Percentiles rank a stretch among this genome's conserved stretches.
phyloP scores from a whole-genome alignment of 371 early-diverging fungal genomes.

The Paraphysoderma sedebokerense region DNA sequence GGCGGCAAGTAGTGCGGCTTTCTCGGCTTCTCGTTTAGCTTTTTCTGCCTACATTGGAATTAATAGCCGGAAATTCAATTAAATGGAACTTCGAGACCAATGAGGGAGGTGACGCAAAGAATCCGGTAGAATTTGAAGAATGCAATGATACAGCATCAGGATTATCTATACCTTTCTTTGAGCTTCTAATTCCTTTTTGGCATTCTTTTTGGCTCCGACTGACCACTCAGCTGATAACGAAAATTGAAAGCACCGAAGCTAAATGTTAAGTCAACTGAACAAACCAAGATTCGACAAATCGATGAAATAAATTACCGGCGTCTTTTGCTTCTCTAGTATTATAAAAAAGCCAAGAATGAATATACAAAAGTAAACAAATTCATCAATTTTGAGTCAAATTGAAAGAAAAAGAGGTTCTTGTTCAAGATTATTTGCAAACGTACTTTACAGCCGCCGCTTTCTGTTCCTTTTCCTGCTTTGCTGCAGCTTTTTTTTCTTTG shows the following conservation, averaged over 20 bases:
- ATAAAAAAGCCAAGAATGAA: too few species aligned
- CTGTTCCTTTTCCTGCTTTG: conserved; percentile 3
- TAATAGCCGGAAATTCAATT: too few species aligned
- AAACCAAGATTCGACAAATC: too few species aligned
- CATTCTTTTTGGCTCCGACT: neutral
- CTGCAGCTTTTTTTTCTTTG: conserved; percentile 3
- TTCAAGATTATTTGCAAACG: neutral
- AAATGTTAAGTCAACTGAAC: too few species aligned
- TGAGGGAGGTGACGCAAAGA: too few species aligned
- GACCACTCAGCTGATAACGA: neutral
- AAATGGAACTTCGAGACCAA: too few species aligned
- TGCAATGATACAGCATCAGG: too few species aligned
- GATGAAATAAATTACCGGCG: neutral
- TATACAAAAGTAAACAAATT: too few species aligned
- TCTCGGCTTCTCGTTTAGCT: conserved; percentile 1
- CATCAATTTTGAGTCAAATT: too few species aligned
- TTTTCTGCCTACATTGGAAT: conserved; percentile 1
- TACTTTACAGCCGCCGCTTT: neutral
- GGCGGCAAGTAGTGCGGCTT: neutral
- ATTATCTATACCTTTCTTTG: too few species aligned
- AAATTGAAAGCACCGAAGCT: too few species aligned
- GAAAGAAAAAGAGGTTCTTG: neutral
- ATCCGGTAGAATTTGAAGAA: too few species aligned
- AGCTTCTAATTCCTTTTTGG: conserved; percentile 2
- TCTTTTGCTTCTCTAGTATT: neutral